Base-by-base conservation (phyloP, 2,329 filamentous ascomycete species). In the Aotearoamyces nothofagi region DNA sequence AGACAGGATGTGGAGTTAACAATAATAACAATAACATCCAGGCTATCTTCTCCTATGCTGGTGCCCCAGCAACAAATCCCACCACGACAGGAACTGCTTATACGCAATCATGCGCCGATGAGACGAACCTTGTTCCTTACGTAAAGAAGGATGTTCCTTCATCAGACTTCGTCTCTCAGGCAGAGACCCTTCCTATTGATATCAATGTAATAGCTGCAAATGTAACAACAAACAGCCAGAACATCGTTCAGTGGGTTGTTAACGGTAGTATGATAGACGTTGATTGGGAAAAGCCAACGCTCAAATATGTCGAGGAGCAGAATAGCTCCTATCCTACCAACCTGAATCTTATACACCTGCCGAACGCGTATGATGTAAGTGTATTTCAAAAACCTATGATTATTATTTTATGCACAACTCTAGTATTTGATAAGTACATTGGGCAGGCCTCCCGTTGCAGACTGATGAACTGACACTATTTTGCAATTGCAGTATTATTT, bases 271-370 rank as follows among this genome's bases (percentile, higher is more conserved):
- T 33, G 5, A 51, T 60, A 27, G 43, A 51, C 13, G 46, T 58
- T 5, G 43, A 53, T 15, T 61, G 57, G 57, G 46, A 50, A 22
- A 46, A 53, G 17, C 57, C 57, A 0, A 51, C 54, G 5, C 45
- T 59, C 3, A 41, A 54, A 27, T 52, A 53, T 30, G 40, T 53
- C 14, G 24, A 27, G 13, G 40, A 41, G 5, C 36, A 40, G 12
- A 45, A 41, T 8, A 33, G 27, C 4, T 26, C 20, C n/a, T 45
- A 32, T 26, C 37, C 35, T 10, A 9, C 9, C 8, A 22, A 19
- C 5, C 19, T 26, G 3, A 39, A 39, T 24, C 10, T 42, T 2
- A 33, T 39, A 8, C 17, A 27, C 5, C 17, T 42, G 9, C 22
- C 30, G 6, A 23, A 39, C 3, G 32, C 36, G 5, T 33, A 34